A percentile compares a stretch with the other conserved stretches of the same genome.
phyloP scores from a whole-genome alignment of 2,329 filamentous ascomycete genomes.

The Pseudogymnoascus verrucosus region DNA sequence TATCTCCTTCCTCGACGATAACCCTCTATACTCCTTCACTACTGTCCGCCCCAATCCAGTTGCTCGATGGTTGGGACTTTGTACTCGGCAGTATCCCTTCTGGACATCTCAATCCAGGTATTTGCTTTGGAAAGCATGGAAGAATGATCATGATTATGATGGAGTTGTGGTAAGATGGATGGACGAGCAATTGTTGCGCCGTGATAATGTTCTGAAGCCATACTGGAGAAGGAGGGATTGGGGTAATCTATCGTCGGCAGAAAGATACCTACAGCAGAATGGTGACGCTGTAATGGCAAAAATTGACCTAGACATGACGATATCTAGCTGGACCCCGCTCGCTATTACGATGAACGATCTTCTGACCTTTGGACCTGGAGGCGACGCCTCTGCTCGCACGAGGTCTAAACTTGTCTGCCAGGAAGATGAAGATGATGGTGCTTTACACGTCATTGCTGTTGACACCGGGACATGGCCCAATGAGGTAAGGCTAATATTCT shows the following conservation, averaged over 20 bases:
- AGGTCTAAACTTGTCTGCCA: conserved; percentile 32
- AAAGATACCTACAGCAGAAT: conserved; percentile 32
- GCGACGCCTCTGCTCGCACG: conserved; percentile 28
- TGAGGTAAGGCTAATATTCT: conserved; percentile 12
- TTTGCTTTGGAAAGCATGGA: conserved; percentile 38
- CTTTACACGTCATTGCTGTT: conserved; percentile 35
- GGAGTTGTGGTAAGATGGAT: conserved; percentile 35
- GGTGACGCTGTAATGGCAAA: conserved; percentile 25
- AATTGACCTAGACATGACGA: conserved; percentile 24
- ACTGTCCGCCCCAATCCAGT: conserved; percentile 19
- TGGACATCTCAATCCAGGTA: conserved; percentile 36
- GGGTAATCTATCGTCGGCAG: conserved; percentile 31
- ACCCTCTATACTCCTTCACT: conserved; percentile 41
- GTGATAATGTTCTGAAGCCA: conserved; percentile 31
- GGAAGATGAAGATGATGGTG: conserved; percentile 24
- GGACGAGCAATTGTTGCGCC: conserved; percentile 36
- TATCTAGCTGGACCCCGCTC: conserved; percentile 24
- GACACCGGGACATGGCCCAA: conserved; percentile 27
- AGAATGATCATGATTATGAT: conserved; percentile 32
- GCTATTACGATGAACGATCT: conserved; percentile 30
- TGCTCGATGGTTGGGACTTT: conserved; percentile 28
- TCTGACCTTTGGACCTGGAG: conserved; percentile 29
- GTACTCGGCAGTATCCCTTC: conserved; percentile 29
- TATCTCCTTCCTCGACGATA: conserved; percentile 36
- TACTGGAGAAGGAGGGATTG: conserved; percentile 32